Evolutionary conservation across 1,284 basidiomycete species (phyloP), one percentile per base, ranked within the genome.

Genomic region (Ceratobasidium sp.): DNA sequence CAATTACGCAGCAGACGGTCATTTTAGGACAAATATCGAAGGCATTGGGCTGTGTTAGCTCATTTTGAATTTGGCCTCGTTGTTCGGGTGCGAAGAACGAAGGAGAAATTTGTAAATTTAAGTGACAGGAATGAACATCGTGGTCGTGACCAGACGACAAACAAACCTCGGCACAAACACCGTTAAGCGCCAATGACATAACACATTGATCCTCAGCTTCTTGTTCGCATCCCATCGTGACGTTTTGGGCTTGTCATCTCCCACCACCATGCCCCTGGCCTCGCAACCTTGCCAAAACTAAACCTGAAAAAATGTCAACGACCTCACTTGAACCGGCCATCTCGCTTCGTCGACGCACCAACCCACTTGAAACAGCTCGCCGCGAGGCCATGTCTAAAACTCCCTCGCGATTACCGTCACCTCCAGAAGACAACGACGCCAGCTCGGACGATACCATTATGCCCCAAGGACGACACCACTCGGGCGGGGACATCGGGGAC

Each of bases 391-490:
- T 47, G 22, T 34, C 45, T 31, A 43, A 43, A 32, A 65, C 22
- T 34, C 43, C 35, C 22, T 65, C 60, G 22, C 35, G 60, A n/a
- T 35, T 65, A 27, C 60, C 60, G 1, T 65, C 60, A 15, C 60
- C 60, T 13, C 60, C 60, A 1, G 60, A 65, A 5, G 60, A 65
- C 49, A 49, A 53, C 29, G 58, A 62, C 45, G 49, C 20, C 13
- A 65, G 60, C 49, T 65, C 60, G 17, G 60, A 65, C 43, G 60
- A 65, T n/a, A 65, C 60, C 1, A 34, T 65, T 25, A 65, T 40
- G 4, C 20, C 4, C 40, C 20, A 12, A 34, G 60, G 31, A 38
- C 27, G 34, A 65, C 34, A 47, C 45, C 45, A 47, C 22, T 47
- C 45, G 38, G 17, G 17, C 38, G 45, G 45, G 20, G n/a, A 20